These are phyloP conservation scores for Carpinus viminea DNA, from an alignment of 306 rosid genomes.

Conservation along the genomic window DNA sequence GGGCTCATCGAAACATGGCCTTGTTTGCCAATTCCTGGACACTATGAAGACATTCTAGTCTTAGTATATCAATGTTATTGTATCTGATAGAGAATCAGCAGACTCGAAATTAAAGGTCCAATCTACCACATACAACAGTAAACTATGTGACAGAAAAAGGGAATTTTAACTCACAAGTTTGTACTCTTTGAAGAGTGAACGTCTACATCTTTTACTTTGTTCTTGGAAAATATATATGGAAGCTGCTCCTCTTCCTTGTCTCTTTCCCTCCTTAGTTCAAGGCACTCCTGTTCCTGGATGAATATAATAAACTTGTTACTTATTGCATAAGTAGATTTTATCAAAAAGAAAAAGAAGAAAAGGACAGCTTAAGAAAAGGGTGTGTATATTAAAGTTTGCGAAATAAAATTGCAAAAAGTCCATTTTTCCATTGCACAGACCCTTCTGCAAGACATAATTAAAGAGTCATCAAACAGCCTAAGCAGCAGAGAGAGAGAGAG, in stretches of 20 bases:
- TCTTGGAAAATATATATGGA: slow-evolving; percentile 34
- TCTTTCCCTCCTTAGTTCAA: slow-evolving; percentile 60
- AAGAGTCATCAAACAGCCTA: not conserved
- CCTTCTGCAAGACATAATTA: not conserved
- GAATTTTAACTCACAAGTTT: slow-evolving; percentile 50
- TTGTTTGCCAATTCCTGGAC: slow-evolving; percentile 15
- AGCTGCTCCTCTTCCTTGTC: slow-evolving; percentile 49
- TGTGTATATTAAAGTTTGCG: not conserved
- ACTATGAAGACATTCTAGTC: not conserved
- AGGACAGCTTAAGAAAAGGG: not conserved
- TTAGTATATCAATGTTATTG: not conserved
- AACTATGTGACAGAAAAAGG: not conserved
- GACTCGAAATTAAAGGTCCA: not conserved
- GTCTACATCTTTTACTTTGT: slow-evolving; percentile 38
- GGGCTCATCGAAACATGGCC: slow-evolving; percentile 10
- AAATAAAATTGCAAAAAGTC: not conserved
- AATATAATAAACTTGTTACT: slow-evolving; percentile 19
- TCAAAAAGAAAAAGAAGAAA: not conserved
- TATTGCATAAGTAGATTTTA: not conserved
- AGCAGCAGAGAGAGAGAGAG: not conserved
- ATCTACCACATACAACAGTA: not conserved
- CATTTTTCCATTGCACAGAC: not conserved
- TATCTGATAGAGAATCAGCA: not conserved
- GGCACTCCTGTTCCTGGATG: slow-evolving; percentile 75
- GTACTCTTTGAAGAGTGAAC: slow-evolving; percentile 29